A percentile compares a stretch with the other conserved stretches of the same genome.
phyloP scores from a whole-genome alignment of 768 basidiomycete genomes.

The Cystofilobasidium bisporidii region DNA sequence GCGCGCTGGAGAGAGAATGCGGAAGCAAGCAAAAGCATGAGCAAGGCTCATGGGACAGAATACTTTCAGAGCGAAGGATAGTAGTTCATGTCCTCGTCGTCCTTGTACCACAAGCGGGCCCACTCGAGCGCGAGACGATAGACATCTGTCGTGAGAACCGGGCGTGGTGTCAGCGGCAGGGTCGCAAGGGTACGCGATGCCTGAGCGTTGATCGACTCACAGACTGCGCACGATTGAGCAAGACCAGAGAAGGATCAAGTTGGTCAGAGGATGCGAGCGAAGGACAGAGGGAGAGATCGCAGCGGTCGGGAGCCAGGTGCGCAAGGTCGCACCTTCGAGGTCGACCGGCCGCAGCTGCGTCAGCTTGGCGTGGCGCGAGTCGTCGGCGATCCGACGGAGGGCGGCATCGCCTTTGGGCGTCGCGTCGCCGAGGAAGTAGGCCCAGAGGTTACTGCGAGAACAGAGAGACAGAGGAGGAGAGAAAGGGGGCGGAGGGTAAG shows the following conservation, averaged over 20 bases:
- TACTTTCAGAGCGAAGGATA: no score
- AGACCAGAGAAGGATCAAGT: not conserved
- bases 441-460: slow-evolving; percentile 3
- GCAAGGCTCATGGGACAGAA: no score
- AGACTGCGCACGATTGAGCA: not conserved
- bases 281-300: no score
- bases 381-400: slow-evolving; percentile 3
- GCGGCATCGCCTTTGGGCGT: slow-evolving; percentile 9
- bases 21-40: no score
- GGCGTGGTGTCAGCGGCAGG: not conserved
- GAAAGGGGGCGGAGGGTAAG: no score
- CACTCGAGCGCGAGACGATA: slow-evolving; percentile 16
- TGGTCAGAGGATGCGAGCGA: no score
- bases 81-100: slow-evolving; percentile 14
- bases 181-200: no score
- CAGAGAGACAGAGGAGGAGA: not conserved
- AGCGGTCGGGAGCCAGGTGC: no score
- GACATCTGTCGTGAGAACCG: not conserved
- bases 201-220: no score
- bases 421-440: slow-evolving; percentile 12
- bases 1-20: no score
- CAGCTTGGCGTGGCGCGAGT: not conserved
- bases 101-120: slow-evolving; percentile 17
- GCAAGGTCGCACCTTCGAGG: slow-evolving; percentile 18
- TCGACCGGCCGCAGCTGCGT: slow-evolving; percentile 8